Base-by-base conservation (phyloP, 2,329 filamentous ascomycete genomes). In the Talaromyces pinophilus region DNA sequence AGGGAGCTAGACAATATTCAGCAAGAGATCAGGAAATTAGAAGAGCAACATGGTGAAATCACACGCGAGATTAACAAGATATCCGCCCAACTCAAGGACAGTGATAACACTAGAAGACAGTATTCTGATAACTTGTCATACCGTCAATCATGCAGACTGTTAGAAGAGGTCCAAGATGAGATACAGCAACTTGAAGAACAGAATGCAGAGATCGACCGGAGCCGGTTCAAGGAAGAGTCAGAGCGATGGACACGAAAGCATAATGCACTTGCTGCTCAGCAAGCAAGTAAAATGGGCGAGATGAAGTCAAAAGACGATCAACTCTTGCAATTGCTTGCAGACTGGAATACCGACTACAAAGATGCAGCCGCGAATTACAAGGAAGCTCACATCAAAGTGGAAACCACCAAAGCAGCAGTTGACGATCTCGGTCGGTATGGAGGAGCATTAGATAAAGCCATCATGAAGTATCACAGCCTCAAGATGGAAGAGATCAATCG, bases 401-500 rank as follows among this genome's bases (percentile, higher is more conserved):
- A 89, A 80, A 96, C 93, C 0, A 97, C 92, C 59, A 96, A 93
- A 78, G 94, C 93, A 3, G 94, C 93, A 2, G 92, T 97, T 64
- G 92, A 96, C 66, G 95, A 99, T 76, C 83, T 99, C 42, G 90
- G 86, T 6, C 90, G 92, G 48, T 98, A 96, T 76, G 85, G 88
- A 52, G 85, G 87, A 10, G 95, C 95, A 7, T 85, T 99, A 13
- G 94, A 98, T 82, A 92, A 95, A 69, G 96, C 95, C 57, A 96
- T 99, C 74, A 97, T 99, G 92, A 92, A 92, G 74, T 99, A 94
- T 75, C 95, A 99, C 81, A 86, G 90, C 35, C 82, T 97, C 75
- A 99, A 99, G 83, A 99, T 99, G 95, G 92, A 95, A 72, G 93
- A 99, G 77, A 94, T 99, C 77, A 99, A 99, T 79, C 87, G 88